phyloP scores from a whole-genome alignment of 2,329 filamentous ascomycete genomes.

The Lanzia echinophila region DNA sequence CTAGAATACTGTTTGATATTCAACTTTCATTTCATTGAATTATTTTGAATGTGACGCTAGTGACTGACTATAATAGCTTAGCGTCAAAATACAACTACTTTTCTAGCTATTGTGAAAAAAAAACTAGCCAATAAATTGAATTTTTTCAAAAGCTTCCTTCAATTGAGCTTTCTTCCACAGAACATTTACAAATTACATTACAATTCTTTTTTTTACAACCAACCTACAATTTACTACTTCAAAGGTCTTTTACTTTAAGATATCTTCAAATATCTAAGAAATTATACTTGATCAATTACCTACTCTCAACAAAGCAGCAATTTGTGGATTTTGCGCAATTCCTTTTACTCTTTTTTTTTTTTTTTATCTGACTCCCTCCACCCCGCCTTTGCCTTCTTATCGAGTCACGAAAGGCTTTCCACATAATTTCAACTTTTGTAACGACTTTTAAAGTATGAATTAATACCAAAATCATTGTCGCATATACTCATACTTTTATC shows the following conservation, averaged over 20 bases:
- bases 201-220: too few species aligned
- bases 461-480: background rate
- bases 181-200: background rate
- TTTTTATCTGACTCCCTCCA: slow-evolving; percentile 14
- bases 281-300: too few species aligned
- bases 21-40: background rate
- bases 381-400: slow-evolving; percentile 23
- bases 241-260: too few species aligned
- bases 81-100: background rate
- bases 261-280: too few species aligned
- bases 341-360: background rate
- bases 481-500: background rate
- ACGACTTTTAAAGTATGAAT: background rate
- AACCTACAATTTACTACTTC: too few species aligned
- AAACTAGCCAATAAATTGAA: background rate
- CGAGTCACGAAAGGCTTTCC: slow-evolving; percentile 12
- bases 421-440: background rate
- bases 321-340: too few species aligned
- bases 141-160: background rate
- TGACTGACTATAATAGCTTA: background rate
- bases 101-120: slow-evolving; percentile 1
- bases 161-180: background rate
- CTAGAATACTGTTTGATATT: background rate
- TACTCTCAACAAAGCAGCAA: too few species aligned
- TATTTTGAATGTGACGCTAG: slow-evolving; percentile 4